These are phyloP conservation scores for Elsinoe perseae DNA, from an alignment of 2,329 filamentous ascomycete species.

Conservation along the genomic window DNA sequence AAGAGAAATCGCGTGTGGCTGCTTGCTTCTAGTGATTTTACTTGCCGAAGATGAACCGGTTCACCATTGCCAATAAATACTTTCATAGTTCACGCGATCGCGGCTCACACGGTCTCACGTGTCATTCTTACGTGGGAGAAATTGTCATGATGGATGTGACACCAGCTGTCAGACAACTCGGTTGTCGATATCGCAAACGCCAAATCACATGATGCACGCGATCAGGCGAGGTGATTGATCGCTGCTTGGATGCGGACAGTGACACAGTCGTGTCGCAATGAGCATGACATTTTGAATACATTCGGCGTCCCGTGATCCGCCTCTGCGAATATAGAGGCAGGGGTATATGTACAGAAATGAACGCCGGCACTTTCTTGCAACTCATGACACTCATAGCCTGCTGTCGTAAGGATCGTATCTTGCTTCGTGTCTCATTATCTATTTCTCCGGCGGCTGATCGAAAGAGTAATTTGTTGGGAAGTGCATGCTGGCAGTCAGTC, in stretches of 20 bases:
- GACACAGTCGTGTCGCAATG: no score
- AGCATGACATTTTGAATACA: no score
- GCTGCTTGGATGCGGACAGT: no score
- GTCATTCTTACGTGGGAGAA: not conserved
- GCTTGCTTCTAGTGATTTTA: not conserved
- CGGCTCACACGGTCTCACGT: not conserved
- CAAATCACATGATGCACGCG: not conserved
- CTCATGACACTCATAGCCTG: not conserved
- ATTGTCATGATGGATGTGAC: not conserved
- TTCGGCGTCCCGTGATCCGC: not conserved
- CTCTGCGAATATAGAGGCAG: not conserved
- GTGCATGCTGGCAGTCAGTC: constrained; percentile 87
- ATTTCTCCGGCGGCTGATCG: constrained; percentile 28
- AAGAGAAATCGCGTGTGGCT: constrained; percentile 7
- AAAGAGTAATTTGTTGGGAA: constrained; percentile 80
- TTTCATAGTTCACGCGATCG: not conserved
- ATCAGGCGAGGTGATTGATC: no score
- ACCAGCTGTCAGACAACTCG: not conserved
- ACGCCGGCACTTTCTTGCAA: not conserved
- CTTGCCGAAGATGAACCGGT: constrained; percentile 7
- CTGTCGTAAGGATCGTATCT: not conserved
- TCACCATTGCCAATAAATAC: not conserved
- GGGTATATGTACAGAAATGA: constrained; percentile 3
- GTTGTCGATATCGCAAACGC: not conserved
- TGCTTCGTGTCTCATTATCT: constrained; percentile 3